Evolutionary conservation across 2,329 filamentous ascomycete genomes (phyloP).

Genomic region (Penicillium concentricum): DNA sequence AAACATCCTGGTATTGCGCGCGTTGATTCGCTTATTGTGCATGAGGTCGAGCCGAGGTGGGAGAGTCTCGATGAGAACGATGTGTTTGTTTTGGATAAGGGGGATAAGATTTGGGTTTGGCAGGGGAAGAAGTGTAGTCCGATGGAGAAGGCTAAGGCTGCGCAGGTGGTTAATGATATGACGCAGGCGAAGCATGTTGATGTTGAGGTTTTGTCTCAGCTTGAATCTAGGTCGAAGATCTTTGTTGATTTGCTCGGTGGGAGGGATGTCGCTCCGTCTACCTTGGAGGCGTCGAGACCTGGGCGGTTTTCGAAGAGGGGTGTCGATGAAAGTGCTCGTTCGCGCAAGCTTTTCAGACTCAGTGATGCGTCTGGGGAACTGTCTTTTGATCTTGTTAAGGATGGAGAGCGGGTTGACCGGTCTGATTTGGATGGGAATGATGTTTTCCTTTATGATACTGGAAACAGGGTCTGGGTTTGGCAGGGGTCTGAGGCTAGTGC

Average conservation of each 20-base stretch:
- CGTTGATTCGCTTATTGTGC: slow-evolving; percentile 56
- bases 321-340: slow-evolving; percentile 16
- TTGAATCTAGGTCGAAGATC: slow-evolving; percentile 50
- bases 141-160: slow-evolving; percentile 68
- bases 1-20: slow-evolving; percentile 54
- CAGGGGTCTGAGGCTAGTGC: slow-evolving; percentile 59
- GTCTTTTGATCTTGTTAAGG: slow-evolving; percentile 59
- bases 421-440: slow-evolving; percentile 67
- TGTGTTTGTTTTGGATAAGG: slow-evolving; percentile 64
- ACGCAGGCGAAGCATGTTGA: slow-evolving; percentile 62
- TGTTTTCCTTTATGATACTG: slow-evolving; percentile 63
- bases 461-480: slow-evolving; percentile 65
- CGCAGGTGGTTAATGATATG: slow-evolving; percentile 60
- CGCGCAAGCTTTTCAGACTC: slow-evolving; percentile 59
- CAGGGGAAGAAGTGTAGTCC: slow-evolving; percentile 64
- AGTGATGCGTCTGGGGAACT: slow-evolving; percentile 61
- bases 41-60: slow-evolving; percentile 64
- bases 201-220: slow-evolving; percentile 64
- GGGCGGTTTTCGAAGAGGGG: slow-evolving; percentile 24
- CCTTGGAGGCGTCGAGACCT: slow-evolving; percentile 46
- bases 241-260: slow-evolving; percentile 59
- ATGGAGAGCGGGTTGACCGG: slow-evolving; percentile 40
- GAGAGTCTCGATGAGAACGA: slow-evolving; percentile 64
- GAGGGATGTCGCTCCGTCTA: slow-evolving; percentile 41
- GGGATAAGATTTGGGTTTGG: slow-evolving; percentile 68